These are phyloP conservation scores for Gonapodya sp. DNA, from an alignment of 192 early-diverging fungal genomes.

Conservation along the genomic window DNA sequence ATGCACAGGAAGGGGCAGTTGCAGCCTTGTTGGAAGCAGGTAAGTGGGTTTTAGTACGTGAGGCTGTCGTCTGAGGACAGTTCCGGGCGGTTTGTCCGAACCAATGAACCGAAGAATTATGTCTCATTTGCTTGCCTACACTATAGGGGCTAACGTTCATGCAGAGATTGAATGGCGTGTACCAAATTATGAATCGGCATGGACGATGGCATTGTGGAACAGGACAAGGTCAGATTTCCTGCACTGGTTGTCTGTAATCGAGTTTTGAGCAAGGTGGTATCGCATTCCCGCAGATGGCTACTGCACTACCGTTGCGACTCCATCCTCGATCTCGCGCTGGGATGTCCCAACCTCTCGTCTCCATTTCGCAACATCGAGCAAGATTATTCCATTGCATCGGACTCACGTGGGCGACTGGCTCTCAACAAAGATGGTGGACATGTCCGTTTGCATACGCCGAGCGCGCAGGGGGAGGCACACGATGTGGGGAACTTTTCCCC, in stretches of 20 bases:
- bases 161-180: neutral
- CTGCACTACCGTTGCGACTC: neutral
- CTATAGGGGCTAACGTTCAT: neutral
- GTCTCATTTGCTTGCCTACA: neutral
- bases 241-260: neutral
- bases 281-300: neutral
- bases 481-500: neutral
- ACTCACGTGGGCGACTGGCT: neutral
- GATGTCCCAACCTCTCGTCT: neutral
- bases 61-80: too few species aligned
- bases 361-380: neutral
- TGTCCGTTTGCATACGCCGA: neutral
- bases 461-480: neutral
- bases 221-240: neutral
- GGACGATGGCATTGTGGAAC: neutral
- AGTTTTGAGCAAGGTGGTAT: too few species aligned
- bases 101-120: neutral
- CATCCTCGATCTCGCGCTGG: neutral
- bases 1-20: neutral
- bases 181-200: neutral
- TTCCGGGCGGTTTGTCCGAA: neutral
- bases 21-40: neutral
- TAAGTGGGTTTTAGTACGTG: too few species aligned
- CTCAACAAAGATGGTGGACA: neutral
- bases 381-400: neutral